Conservation (phyloP, 2,329 filamentous ascomycete genomes). For the Penicillium corylophilum region DNA sequence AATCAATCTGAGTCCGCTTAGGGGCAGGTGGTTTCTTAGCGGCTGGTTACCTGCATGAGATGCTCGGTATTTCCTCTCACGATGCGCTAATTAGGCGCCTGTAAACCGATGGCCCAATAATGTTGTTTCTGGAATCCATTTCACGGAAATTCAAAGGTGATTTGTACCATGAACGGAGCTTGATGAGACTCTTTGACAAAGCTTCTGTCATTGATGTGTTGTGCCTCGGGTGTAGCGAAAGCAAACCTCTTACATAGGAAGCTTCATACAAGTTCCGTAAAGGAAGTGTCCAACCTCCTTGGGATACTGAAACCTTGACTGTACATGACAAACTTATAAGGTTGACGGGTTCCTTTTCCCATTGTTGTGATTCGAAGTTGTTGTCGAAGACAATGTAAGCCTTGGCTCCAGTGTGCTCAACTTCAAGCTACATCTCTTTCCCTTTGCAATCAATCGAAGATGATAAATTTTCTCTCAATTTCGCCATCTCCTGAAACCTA, state of each 20-base stretch:
- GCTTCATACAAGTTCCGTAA: background rate
- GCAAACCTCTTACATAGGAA: background rate
- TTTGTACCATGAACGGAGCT: too few species aligned
- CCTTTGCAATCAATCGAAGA: too few species aligned
- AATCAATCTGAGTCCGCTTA: background rate
- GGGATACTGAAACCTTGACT: too few species aligned
- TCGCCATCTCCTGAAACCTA: too few species aligned
- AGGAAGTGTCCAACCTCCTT: background rate
- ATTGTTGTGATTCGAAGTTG: too few species aligned
- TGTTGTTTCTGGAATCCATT: background rate
- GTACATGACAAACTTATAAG: too few species aligned
- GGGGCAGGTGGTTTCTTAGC: background rate
- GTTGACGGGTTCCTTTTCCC: too few species aligned
- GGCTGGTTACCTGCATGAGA: background rate
- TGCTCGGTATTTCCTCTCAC: background rate
- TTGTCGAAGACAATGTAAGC: too few species aligned
- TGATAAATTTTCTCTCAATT: too few species aligned
- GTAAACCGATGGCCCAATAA: background rate
- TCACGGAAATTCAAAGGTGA: background rate
- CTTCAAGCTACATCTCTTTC: too few species aligned
- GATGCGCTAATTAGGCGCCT: background rate
- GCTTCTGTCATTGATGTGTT: background rate
- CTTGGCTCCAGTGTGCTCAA: too few species aligned
- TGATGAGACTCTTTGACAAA: background rate
- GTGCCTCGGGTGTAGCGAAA: background rate